A percentile compares a stretch with the other conserved stretches of the same genome.
Evolutionary conservation across 192 early-diverging fungal species (phyloP).

Genomic region (Coemansia sp.): DNA sequence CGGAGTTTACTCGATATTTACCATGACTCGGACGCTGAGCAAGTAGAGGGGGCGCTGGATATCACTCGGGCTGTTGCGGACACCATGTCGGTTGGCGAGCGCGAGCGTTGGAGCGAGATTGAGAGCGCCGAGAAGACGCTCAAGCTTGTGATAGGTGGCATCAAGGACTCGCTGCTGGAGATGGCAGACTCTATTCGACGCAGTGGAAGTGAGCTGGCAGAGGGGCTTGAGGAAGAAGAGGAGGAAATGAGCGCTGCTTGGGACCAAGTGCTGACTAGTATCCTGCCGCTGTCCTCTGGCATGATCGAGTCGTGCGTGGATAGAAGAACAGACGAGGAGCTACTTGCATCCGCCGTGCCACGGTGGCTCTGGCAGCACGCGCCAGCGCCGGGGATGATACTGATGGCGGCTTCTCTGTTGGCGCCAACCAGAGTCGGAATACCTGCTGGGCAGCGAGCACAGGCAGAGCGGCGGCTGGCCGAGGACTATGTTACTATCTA

Average conservation of each 20-base stretch:
- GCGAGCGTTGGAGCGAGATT: conserved; percentile 35
- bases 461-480: conserved; percentile 32
- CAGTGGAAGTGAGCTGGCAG: not conserved
- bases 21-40: not conserved
- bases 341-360: not conserved
- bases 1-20: conserved; percentile 15
- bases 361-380: conserved; percentile 34
- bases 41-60: not conserved
- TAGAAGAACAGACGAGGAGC: not conserved
- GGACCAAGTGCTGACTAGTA: conserved; percentile 40
- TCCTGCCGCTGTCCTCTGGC: conserved; percentile 19
- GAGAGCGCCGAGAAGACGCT: conserved; percentile 48
- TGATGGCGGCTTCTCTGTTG: conserved; percentile 45
- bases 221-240: conserved; percentile 10
- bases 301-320: conserved; percentile 9
- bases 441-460: conserved; percentile 21
- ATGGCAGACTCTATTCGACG: not conserved
- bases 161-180: conserved; percentile 34
- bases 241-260: conserved; percentile 41
- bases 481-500: conserved; percentile 24
- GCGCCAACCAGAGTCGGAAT: conserved; percentile 23
- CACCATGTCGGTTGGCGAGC: not conserved
- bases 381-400: conserved; percentile 42
- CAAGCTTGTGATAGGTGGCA: conserved; percentile 40
- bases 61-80: conserved; percentile 19